Evolutionary conservation across 2,329 filamentous ascomycete species (phyloP), one percentile per base, ranked within the genome.

Genomic region (Paradendryphiella salina): DNA sequence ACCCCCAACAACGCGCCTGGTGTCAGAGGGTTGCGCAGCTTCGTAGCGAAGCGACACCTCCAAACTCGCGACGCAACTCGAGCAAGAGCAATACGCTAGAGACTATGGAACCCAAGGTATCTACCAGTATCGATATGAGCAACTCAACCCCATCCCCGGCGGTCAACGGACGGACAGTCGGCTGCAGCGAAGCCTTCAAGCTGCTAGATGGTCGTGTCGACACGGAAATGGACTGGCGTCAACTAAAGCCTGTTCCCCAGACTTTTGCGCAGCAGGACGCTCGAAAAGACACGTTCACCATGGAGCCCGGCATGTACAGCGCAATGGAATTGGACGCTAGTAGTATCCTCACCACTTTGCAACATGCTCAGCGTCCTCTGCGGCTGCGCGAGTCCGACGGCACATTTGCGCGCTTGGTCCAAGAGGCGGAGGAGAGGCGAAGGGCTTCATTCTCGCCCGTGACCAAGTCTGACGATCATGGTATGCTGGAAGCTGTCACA

Each of bases 251-350:
- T 1, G 59, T 71, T 7, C 46, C 60, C 13, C 49, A 44, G 23
- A 53, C 54, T 5, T 52, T 56, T 32, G 32, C 46, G 10, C 53
- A 50, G 9, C 48, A 53, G 15, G 52, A 59, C 17, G 39, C 35
- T 11, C 59, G 59, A 14, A 55, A 54, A 14, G 66, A 67, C 39
- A 62, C 63, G 0, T 56, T 71, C 18, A 64, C 63, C 3, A 63
- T 63, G 49, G 55, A 64, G 21, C 62, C 63, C 14, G 60, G 64
- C n/a, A 64, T 59, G 42, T 73, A 71, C 43, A 73, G 70, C 39
- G 69, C 68, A 3, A 63, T 73, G 52, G 70, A 73, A 50, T 59
- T 73, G 8, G 70, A 73, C 32, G 69, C 68, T 10, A 70, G 69
- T 26, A 65, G 69, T 34, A 69, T 73, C 33, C 70, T 73, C 21